A percentile compares a stretch with the other conserved stretches of the same genome.
Evolutionary conservation across 257 asterid species (phyloP).

Genomic region (Scutellaria baicalensis): DNA sequence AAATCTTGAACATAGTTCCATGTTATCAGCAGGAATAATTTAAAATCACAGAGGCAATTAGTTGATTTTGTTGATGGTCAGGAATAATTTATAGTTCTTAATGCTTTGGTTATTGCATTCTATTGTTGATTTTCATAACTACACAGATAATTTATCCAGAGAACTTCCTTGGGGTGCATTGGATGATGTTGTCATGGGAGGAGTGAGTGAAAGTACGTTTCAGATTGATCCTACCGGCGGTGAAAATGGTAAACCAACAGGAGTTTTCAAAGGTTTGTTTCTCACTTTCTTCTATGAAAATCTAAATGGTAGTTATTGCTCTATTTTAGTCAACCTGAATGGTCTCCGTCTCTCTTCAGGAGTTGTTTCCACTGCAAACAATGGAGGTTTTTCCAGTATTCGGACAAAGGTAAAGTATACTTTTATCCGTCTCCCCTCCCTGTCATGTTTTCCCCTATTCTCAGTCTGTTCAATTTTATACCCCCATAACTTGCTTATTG

Average conservation of each 20-base stretch:
- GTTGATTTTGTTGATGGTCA: constrained; percentile 5
- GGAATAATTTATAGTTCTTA: neutral
- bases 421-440: neutral
- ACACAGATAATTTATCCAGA: constrained; percentile 50
- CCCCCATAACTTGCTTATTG: neutral
- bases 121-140: neutral
- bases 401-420: constrained; percentile 62
- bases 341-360: constrained; percentile 38
- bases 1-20: neutral
- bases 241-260: constrained; percentile 81
- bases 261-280: constrained; percentile 71
- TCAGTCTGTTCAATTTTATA: neutral
- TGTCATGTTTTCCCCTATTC: neutral
- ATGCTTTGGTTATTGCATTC: neutral
- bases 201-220: constrained; percentile 89
- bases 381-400: constrained; percentile 90
- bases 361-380: constrained; percentile 81
- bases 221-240: constrained; percentile 63
- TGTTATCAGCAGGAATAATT: neutral
- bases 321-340: neutral
- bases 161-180: constrained; percentile 92
- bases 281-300: neutral
- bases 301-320: neutral
- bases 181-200: constrained; percentile 99
- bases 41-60: neutral